Percentiles rank a stretch among this genome's conserved stretches.
Evolutionary conservation across 495 filamentous ascomycete species (phyloP).

Genomic region (Glutinoglossum americanum): DNA sequence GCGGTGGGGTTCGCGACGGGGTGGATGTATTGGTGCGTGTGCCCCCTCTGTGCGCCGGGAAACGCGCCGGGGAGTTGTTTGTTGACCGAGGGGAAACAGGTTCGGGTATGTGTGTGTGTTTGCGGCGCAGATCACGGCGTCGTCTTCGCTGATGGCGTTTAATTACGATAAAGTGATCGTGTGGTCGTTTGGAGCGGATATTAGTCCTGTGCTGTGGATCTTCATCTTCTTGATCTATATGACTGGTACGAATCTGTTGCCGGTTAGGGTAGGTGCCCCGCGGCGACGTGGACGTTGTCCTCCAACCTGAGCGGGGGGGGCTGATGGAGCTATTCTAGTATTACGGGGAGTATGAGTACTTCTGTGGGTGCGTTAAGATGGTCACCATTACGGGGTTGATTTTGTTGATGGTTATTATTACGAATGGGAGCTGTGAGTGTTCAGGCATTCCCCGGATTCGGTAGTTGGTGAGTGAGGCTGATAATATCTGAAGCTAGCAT

Average conservation of each 20-base stretch:
- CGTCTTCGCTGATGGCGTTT: not conserved
- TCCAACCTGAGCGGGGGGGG: not conserved
- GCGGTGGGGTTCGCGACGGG: conserved; percentile 29
- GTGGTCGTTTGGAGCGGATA: not conserved
- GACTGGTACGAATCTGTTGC: not conserved
- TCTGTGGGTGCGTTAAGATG: not conserved
- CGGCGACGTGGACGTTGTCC: not conserved
- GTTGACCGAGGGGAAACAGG: not conserved
- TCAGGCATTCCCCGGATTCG: not conserved
- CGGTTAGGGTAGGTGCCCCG: not conserved
- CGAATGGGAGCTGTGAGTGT: not conserved
- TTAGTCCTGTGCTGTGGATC: not conserved
- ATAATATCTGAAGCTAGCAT: not conserved
- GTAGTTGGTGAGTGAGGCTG: not conserved
- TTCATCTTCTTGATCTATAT: not conserved
- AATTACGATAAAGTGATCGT: not conserved
- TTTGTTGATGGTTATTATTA: not conserved
- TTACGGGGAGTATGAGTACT: not conserved
- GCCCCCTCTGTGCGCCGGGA: no score
- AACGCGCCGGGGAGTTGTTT: no score
- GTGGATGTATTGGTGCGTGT: conserved; percentile 31
- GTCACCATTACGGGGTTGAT: not conserved
- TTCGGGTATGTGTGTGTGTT: not conserved
- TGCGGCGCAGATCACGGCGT: not conserved
- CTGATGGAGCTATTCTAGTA: not conserved